Conservation (phyloP, 345 rosid genomes). For the Cardamine chenopodiifolia region DNA sequence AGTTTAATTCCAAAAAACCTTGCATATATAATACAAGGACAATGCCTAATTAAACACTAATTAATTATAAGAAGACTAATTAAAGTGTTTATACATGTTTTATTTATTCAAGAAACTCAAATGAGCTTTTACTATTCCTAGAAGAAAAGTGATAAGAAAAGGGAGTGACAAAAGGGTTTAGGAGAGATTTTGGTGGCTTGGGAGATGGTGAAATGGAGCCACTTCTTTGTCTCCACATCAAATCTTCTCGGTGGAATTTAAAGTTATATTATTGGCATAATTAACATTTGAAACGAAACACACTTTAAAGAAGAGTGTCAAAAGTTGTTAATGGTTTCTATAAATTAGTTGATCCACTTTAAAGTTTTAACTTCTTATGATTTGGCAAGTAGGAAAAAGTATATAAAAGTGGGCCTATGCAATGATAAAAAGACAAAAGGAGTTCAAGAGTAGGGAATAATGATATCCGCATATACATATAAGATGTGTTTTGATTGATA, state of each 20-base stretch:
- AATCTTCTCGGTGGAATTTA: slow-evolving; percentile 40
- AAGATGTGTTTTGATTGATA: slow-evolving; percentile 50
- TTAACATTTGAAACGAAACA: slow-evolving; percentile 16
- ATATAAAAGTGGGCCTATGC: slow-evolving; percentile 16
- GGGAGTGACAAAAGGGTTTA: slow-evolving; percentile 42
- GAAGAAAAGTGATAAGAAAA: slow-evolving; percentile 17
- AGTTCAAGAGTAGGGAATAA: slow-evolving; percentile 52
- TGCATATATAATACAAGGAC: not conserved
- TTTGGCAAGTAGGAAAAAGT: slow-evolving; percentile 35
- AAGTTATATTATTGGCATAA: slow-evolving; percentile 34
- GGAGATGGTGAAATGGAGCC: slow-evolving; percentile 55
- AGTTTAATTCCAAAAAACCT: not conserved
- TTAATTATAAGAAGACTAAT: not conserved
- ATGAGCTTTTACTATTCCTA: slow-evolving; percentile 10
- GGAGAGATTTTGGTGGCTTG: slow-evolving; percentile 52
- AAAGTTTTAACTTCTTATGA: slow-evolving; percentile 32
- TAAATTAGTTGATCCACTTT: slow-evolving; percentile 43
- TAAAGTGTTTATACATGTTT: not conserved
- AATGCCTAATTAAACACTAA: not conserved
- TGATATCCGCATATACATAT: slow-evolving; percentile 38
- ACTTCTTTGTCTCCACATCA: slow-evolving; percentile 41
- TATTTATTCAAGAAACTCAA: not conserved
- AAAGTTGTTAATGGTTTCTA: slow-evolving; percentile 34
- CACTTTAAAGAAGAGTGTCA: slow-evolving; percentile 36
- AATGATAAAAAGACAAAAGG: slow-evolving; percentile 40